Percentiles rank a stretch among this genome's conserved stretches.
phyloP scores from a whole-genome alignment of 805 yeast genomes.

The Kodamaea leandrae region DNA sequence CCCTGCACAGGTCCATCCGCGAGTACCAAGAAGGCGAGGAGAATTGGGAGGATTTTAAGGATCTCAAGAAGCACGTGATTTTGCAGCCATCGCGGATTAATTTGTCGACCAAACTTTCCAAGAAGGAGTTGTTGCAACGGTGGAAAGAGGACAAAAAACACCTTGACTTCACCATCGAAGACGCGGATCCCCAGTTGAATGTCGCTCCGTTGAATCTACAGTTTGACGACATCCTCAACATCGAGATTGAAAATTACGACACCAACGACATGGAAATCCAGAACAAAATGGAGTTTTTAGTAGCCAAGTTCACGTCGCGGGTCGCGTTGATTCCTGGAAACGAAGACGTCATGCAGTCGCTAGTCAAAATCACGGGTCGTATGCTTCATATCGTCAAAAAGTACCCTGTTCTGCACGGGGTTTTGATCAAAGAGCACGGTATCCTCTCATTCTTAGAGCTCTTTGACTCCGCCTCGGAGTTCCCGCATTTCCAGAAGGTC shows the following conservation, averaged over 20 bases:
- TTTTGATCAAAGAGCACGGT: constrained; percentile 42
- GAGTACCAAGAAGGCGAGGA: constrained; percentile 32
- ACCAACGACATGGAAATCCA: constrained; percentile 42
- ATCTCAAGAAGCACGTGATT: too few relatives aligned
- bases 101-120: constrained; percentile 11
- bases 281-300: constrained; percentile 37
- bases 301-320: constrained; percentile 30
- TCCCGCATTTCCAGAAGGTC: constrained; percentile 30
- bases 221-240: too few relatives aligned
- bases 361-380: constrained; percentile 36
- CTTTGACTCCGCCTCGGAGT: constrained; percentile 33
- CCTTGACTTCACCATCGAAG: too few relatives aligned
- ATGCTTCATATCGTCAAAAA: constrained; percentile 39
- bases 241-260: constrained; percentile 39
- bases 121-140: constrained; percentile 29
- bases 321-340: constrained; percentile 32
- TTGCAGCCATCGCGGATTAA: too few relatives aligned
- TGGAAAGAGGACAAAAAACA: constrained; percentile 27
- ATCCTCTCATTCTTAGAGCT: constrained; percentile 38
- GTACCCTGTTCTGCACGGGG: constrained; percentile 39
- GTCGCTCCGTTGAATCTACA: too few relatives aligned
- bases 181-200: too few relatives aligned
- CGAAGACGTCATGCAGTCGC: constrained; percentile 28
- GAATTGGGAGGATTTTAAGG: constrained; percentile 36
- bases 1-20: constrained; percentile 19